A percentile compares a stretch with the other conserved stretches of the same genome.
Evolutionary conservation across 73 alveolate species (phyloP).

Genomic region (Paramecium tetraurelia): DNA sequence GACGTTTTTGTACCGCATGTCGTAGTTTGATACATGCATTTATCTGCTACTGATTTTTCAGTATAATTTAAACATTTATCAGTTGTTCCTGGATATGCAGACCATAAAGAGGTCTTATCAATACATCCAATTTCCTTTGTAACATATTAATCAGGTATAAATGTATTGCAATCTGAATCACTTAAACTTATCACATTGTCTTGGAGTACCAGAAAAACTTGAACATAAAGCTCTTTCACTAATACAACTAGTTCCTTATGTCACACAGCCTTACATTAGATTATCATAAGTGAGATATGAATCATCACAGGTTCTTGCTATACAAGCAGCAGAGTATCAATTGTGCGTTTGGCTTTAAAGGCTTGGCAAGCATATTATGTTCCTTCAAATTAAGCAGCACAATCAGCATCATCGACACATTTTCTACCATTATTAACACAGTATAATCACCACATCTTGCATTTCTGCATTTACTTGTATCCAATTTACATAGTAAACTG

Average conservation of each 20-base stretch:
- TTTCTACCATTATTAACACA: conserved; percentile 22
- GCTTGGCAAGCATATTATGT: background rate
- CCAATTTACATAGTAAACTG: background rate
- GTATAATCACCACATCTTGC: background rate
- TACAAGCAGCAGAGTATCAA: background rate
- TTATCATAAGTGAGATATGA: too few relatives aligned
- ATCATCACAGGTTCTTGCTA: background rate
- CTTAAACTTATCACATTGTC: background rate
- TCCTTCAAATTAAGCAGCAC: background rate
- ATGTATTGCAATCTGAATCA: background rate
- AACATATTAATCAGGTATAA: background rate
- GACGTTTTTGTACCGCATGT: background rate
- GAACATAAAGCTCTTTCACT: background rate
- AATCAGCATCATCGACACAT: background rate
- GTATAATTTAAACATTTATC: background rate
- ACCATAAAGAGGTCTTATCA: background rate
- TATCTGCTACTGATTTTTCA: background rate
- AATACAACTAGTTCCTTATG: conserved; percentile 27
- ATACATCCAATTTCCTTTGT: background rate
- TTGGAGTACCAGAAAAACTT: background rate
- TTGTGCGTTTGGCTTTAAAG: background rate
- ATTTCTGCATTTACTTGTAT: background rate
- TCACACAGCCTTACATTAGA: conserved; percentile 50
- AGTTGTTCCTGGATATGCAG: background rate
- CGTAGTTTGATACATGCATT: background rate